phyloP scores from a whole-genome alignment of 805 yeast genomes.

The Starmerella scarabaei region DNA sequence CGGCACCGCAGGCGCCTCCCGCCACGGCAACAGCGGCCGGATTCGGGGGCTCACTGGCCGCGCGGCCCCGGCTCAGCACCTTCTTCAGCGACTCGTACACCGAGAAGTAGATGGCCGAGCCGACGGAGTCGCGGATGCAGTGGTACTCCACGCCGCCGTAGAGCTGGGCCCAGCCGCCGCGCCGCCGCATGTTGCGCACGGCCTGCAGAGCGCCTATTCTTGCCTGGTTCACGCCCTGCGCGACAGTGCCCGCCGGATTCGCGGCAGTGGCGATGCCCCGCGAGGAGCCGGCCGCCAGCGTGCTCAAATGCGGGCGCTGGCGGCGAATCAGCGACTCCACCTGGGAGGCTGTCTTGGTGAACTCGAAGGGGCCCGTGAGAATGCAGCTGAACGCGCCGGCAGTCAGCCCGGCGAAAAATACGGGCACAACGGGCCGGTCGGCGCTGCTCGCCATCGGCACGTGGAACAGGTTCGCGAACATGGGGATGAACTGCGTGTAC shows the following conservation, averaged over 20 bases:
- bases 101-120: conserved; percentile 62
- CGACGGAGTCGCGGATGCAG: conserved; percentile 51
- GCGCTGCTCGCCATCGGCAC: conserved; percentile 9
- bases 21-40: conserved; percentile 46
- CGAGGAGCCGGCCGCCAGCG: not conserved
- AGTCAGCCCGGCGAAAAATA: conserved; percentile 41
- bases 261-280: not conserved
- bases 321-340: conserved; percentile 35
- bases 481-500: conserved; percentile 17
- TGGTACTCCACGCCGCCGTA: conserved; percentile 67
- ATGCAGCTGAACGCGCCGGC: conserved; percentile 45
- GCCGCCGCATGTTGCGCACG: conserved; percentile 40
- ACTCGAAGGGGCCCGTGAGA: conserved; percentile 72
- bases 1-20: conserved; percentile 68
- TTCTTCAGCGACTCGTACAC: conserved; percentile 63
- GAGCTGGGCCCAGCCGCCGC: conserved; percentile 50
- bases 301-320: conserved; percentile 1
- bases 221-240: not conserved
- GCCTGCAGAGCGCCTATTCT: conserved; percentile 31
- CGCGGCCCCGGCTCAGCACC: conserved; percentile 26
- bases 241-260: not conserved
- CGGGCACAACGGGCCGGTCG: conserved; percentile 16
- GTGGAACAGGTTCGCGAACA: conserved; percentile 12
- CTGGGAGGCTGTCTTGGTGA: conserved; percentile 71
- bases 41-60: conserved; percentile 22